Conservation (phyloP, 441 rosid species). For the Adansonia grandidieri region DNA sequence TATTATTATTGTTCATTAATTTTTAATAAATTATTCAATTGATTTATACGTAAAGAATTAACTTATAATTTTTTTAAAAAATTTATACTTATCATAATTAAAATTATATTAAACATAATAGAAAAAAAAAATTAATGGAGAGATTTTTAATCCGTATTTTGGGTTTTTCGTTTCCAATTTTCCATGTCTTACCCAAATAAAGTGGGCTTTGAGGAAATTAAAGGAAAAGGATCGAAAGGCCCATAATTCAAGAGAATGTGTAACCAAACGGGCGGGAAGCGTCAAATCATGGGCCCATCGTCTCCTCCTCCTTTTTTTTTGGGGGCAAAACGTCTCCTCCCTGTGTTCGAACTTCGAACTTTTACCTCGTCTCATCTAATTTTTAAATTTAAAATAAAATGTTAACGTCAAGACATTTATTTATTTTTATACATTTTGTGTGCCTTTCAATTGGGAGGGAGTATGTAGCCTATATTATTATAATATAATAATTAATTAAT, state of each 20-base stretch:
- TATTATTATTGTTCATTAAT: too few species aligned
- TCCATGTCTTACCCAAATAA: background rate
- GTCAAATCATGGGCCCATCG: background rate
- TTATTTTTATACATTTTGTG: background rate
- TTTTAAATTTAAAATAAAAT: too few species aligned
- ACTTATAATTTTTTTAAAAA: too few species aligned
- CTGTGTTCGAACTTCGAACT: too few species aligned
- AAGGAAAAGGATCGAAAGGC: background rate
- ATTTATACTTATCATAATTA: too few species aligned
- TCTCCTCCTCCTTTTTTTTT: background rate
- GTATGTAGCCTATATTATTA: background rate
- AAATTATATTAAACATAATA: too few species aligned
- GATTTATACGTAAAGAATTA: too few species aligned
- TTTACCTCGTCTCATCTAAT: too few species aligned
- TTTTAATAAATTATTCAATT: too few species aligned
- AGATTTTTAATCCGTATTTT: background rate
- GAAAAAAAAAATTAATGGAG: too few species aligned
- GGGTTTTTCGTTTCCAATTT: background rate
- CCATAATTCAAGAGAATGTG: background rate
- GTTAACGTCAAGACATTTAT: background rate
- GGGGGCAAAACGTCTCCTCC: too few species aligned
- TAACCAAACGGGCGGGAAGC: background rate
- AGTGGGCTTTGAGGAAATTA: background rate
- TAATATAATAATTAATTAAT: too few species aligned
- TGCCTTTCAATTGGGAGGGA: background rate